A percentile compares a stretch with the other conserved stretches of the same genome.
Conservation (phyloP, 768 basidiomycete species). For the Lactarius sanguifluus region DNA sequence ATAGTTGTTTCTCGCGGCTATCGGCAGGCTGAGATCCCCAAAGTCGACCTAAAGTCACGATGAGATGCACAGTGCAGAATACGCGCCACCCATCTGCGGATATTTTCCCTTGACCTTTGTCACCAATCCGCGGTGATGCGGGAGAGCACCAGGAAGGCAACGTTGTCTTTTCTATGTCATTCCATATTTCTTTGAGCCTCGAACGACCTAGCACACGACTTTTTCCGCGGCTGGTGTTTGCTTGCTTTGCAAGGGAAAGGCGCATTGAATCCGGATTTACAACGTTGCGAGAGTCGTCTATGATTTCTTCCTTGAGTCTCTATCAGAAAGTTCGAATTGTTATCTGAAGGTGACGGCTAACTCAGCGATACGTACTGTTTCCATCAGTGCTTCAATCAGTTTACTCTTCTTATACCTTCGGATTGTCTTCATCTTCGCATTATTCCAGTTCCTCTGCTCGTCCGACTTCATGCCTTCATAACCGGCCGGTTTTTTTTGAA, state of each 20-base stretch:
- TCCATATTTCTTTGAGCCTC: background rate
- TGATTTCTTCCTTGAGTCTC: background rate
- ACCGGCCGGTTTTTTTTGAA: background rate
- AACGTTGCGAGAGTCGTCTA: background rate
- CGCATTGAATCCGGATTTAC: background rate
- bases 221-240: background rate
- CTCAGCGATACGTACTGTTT: background rate
- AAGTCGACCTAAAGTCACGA: background rate
- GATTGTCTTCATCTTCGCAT: background rate
- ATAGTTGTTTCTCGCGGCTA: background rate
- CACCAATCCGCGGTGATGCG: constrained; percentile 27
- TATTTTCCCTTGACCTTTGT: constrained; percentile 30
- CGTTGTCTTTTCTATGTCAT: constrained; percentile 24
- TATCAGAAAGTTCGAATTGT: background rate
- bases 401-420: background rate
- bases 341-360: background rate
- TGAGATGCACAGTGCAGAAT: constrained; percentile 16
- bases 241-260: background rate
- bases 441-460: background rate
- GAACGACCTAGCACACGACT: background rate
- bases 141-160: constrained; percentile 33
- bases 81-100: constrained; percentile 32
- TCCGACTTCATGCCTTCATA: background rate
- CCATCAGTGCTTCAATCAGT: background rate
- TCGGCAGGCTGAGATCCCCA: background rate